phyloP scores from a whole-genome alignment of 2,329 filamentous ascomycete genomes.

The Pseudopithomyces chartarum region DNA sequence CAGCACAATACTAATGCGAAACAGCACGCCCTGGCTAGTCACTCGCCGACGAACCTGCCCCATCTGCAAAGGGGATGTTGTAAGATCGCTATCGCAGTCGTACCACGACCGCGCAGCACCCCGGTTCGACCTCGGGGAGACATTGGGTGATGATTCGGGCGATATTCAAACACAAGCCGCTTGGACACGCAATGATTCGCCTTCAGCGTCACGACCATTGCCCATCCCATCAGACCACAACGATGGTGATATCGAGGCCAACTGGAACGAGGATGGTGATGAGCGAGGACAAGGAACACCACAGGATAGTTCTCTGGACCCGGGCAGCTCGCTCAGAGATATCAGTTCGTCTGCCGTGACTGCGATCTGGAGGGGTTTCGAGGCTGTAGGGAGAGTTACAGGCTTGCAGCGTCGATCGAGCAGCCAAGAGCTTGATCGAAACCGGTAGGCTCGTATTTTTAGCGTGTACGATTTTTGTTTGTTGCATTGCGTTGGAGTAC shows the following conservation, averaged over 20 bases:
- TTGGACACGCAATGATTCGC: constrained; percentile 53
- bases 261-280: constrained; percentile 50
- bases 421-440: constrained; percentile 39
- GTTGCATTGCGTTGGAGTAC: constrained; percentile 15
- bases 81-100: constrained; percentile 54
- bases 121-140: constrained; percentile 34
- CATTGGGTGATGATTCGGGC: constrained; percentile 50
- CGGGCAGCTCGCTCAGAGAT: constrained; percentile 34
- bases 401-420: constrained; percentile 35
- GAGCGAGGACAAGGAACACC: constrained; percentile 26
- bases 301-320: constrained; percentile 16
- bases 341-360: constrained; percentile 40
- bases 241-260: constrained; percentile 39
- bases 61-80: constrained; percentile 97
- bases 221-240: constrained; percentile 28
- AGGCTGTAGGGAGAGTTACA: constrained; percentile 35
- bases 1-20: constrained; percentile 23
- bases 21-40: constrained; percentile 92
- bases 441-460: constrained; percentile 26
- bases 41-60: constrained; percentile 95
- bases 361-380: constrained; percentile 43
- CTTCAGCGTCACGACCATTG: constrained; percentile 57
- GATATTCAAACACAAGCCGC: constrained; percentile 52
- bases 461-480: not conserved
- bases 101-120: constrained; percentile 33